Conservation (phyloP, 2,329 filamentous ascomycete species). For the Verticillium nonalfalfae region DNA sequence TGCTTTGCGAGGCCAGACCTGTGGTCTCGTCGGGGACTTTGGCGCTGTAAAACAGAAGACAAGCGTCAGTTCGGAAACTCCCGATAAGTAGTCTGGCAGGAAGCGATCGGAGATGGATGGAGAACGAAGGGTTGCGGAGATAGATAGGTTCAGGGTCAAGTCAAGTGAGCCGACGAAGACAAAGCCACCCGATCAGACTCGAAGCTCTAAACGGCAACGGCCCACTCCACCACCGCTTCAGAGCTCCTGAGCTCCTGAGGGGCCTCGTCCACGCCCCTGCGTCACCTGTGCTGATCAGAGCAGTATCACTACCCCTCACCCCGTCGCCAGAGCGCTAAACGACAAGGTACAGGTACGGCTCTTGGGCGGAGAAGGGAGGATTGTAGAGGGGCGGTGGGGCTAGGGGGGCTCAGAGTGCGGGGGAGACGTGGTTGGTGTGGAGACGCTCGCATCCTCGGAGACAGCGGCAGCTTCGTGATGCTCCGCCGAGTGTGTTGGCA, state of each 20-base stretch:
- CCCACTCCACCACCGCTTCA: neutral
- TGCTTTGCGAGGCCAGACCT: neutral
- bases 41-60: neutral
- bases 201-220: neutral
- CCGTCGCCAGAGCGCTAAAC: neutral
- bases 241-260: neutral
- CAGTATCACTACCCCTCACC: neutral
- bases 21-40: neutral
- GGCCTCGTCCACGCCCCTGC: neutral
- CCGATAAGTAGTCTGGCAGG: neutral
- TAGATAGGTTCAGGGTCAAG: neutral
- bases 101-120: conserved; percentile 4
- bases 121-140: neutral
- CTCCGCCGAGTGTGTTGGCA: neutral
- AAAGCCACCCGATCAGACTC: neutral
- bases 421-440: neutral
- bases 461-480: neutral
- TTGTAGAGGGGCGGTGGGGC: neutral
- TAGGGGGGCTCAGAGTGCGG: neutral
- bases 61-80: neutral
- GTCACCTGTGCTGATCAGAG: neutral
- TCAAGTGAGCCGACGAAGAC: neutral
- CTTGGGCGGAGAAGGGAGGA: neutral
- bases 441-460: neutral
- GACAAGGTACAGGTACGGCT: neutral